phyloP scores from a whole-genome alignment of 805 yeast genomes.

The Millerozyma acaciae region DNA sequence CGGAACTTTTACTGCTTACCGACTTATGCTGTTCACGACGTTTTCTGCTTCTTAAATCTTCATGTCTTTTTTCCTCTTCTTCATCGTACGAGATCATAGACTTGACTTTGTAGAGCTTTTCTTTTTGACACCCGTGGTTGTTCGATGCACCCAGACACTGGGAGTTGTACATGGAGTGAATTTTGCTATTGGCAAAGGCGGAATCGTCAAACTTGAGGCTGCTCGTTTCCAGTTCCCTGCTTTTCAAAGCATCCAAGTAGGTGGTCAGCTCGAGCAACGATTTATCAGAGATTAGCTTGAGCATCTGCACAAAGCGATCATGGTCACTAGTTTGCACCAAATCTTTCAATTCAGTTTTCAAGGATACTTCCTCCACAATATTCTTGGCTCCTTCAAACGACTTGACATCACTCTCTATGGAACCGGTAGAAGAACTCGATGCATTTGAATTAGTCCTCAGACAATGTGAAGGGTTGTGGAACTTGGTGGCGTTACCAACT shows the following conservation, averaged over 20 bases:
- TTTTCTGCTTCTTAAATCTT: slow-evolving; percentile 6
- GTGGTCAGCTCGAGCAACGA: slow-evolving; percentile 24
- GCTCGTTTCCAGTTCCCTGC: slow-evolving; percentile 5
- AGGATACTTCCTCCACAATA: background rate
- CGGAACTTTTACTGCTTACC: background rate
- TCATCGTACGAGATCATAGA: slow-evolving; percentile 34
- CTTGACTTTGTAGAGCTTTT: slow-evolving; percentile 36
- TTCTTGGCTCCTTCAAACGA: background rate
- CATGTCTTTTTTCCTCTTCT: slow-evolving; percentile 23
- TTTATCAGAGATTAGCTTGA: slow-evolving; percentile 20
- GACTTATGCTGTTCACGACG: slow-evolving; percentile 1
- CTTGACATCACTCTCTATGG: background rate
- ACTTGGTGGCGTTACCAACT: slow-evolving; percentile 23
- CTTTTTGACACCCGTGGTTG: slow-evolving; percentile 2
- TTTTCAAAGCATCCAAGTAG: slow-evolving; percentile 18
- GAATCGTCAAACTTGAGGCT: slow-evolving; percentile 1
- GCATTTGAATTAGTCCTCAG: too few species aligned
- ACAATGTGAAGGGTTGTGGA: too few species aligned
- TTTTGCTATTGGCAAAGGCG: slow-evolving; percentile 18
- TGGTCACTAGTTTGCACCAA: background rate
- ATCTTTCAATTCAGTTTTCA: background rate
- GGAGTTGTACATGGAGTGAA: slow-evolving; percentile 34
- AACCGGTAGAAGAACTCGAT: slow-evolving; percentile 2
- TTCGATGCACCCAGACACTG: slow-evolving; percentile 10
- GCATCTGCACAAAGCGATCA: slow-evolving; percentile 22